Conservation (phyloP, 2,329 filamentous ascomycete genomes). For the Xylaria sp. region DNA sequence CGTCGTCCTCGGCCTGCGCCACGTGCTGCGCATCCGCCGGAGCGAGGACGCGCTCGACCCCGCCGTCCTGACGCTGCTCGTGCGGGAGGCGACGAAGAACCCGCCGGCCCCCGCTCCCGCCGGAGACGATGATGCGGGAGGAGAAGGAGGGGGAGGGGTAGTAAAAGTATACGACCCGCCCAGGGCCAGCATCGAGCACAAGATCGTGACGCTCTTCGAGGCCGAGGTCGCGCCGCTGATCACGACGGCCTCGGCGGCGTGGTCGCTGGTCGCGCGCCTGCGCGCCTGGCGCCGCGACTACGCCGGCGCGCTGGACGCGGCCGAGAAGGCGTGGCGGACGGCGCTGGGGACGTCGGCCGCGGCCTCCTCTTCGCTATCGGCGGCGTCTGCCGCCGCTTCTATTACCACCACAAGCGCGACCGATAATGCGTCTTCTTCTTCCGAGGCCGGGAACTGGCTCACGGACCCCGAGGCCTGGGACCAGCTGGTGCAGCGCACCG, state of each 20-base stretch:
- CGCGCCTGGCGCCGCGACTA: slow-evolving; percentile 75
- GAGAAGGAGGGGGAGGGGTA: slow-evolving; percentile 19
- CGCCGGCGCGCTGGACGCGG: slow-evolving; percentile 73
- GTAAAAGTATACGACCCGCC: slow-evolving; percentile 44
- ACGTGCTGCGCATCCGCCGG: slow-evolving; percentile 75
- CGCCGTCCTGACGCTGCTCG: slow-evolving; percentile 70
- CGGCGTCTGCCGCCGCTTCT: slow-evolving; percentile 45
- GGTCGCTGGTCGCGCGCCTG: slow-evolving; percentile 72
- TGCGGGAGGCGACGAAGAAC: slow-evolving; percentile 66
- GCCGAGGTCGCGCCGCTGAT: slow-evolving; percentile 78
- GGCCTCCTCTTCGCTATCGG: slow-evolving; percentile 41
- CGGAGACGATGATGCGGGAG: slow-evolving; percentile 22
- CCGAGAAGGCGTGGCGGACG: slow-evolving; percentile 88
- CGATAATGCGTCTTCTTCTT: too few relatives aligned
- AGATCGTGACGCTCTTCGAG: slow-evolving; percentile 75
- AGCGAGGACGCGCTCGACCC: slow-evolving; percentile 80
- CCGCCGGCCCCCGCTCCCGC: slow-evolving; percentile 34
- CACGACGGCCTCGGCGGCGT: slow-evolving; percentile 75
- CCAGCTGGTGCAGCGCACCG: slow-evolving; percentile 74
- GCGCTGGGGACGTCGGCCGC: slow-evolving; percentile 54
- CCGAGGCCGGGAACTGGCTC: slow-evolving; percentile 48
- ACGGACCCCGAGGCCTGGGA: slow-evolving; percentile 68
- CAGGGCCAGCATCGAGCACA: slow-evolving; percentile 62
- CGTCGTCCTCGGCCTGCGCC: slow-evolving; percentile 72
- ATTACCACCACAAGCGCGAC: too few relatives aligned